A percentile compares a stretch with the other conserved stretches of the same genome.
Evolutionary conservation across 2,329 filamentous ascomycete species (phyloP).

Genomic region (Alternaria sp.): DNA sequence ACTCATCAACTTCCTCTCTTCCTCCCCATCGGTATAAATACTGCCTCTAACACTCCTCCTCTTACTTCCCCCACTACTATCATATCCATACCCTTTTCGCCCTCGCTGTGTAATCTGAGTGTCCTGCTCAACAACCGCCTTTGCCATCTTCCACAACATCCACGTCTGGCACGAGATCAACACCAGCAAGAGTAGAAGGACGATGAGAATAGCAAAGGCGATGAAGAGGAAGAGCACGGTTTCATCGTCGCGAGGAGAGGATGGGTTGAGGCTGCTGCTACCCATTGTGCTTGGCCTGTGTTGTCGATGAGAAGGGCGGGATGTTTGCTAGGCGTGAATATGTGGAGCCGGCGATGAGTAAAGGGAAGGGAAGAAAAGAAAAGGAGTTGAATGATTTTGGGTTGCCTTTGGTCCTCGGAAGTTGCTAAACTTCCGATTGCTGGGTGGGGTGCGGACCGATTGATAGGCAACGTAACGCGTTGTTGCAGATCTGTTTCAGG

Average conservation of each 20-base stretch:
- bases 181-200: slow-evolving; percentile 33
- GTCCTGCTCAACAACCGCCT: slow-evolving; percentile 30
- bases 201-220: slow-evolving; percentile 34
- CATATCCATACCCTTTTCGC: background rate
- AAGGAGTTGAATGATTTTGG: background rate
- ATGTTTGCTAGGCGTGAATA: background rate
- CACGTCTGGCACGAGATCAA: slow-evolving; percentile 33
- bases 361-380: background rate
- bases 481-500: slow-evolving; percentile 25
- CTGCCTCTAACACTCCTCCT: background rate
- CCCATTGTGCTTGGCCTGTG: slow-evolving; percentile 6
- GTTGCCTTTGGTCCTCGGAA: background rate
- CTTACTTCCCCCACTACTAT: background rate
- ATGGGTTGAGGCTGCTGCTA: slow-evolving; percentile 2
- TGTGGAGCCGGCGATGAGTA: background rate
- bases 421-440: background rate
- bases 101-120: slow-evolving; percentile 15
- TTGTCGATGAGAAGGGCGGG: background rate
- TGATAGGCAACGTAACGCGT: slow-evolving; percentile 3
- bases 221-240: slow-evolving; percentile 38
- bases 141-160: slow-evolving; percentile 34
- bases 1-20: slow-evolving; percentile 5
- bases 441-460: slow-evolving; percentile 2
- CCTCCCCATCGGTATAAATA: background rate
- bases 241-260: slow-evolving; percentile 12